Evolutionary conservation across 2,329 filamentous ascomycete genomes (phyloP).

Genomic region (Byssochlamys sp.): DNA sequence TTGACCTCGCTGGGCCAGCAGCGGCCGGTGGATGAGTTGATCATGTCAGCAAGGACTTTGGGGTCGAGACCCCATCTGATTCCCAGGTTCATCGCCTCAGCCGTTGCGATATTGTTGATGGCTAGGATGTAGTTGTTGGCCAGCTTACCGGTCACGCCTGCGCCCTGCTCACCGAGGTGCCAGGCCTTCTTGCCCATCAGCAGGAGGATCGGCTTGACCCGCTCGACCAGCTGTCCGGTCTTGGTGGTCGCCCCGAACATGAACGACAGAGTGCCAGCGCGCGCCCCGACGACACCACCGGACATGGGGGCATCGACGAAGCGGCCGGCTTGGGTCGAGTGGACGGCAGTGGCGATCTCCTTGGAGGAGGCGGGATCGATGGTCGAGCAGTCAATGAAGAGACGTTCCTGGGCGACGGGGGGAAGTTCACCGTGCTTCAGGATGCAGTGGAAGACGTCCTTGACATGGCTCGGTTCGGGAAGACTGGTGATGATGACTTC

Average conservation of each 20-base stretch:
- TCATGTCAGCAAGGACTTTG: slow-evolving; percentile 66
- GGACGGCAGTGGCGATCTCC: slow-evolving; percentile 62
- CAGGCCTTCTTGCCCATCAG: slow-evolving; percentile 80
- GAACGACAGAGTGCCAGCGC: slow-evolving; percentile 80
- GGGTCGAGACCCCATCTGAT: slow-evolving; percentile 54
- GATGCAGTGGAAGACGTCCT: slow-evolving; percentile 69
- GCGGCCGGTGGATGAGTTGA: slow-evolving; percentile 86
- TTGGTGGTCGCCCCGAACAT: slow-evolving; percentile 69
- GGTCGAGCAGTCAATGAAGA: slow-evolving; percentile 94
- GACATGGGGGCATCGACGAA: slow-evolving; percentile 97
- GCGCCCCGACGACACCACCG: slow-evolving; percentile 83
- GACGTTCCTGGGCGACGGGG: slow-evolving; percentile 47
- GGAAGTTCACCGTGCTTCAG: slow-evolving; percentile 49
- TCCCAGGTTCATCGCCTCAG: slow-evolving; percentile 58
- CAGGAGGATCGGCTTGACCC: slow-evolving; percentile 59
- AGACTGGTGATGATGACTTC: slow-evolving; percentile 80
- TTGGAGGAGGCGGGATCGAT: slow-evolving; percentile 83
- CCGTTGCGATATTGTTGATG: slow-evolving; percentile 73
- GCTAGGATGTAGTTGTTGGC: slow-evolving; percentile 96
- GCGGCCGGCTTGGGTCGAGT: slow-evolving; percentile 55
- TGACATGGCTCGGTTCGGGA: slow-evolving; percentile 80
- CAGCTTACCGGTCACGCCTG: slow-evolving; percentile 81
- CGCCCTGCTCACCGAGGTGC: slow-evolving; percentile 74
- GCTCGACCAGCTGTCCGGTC: slow-evolving; percentile 47
- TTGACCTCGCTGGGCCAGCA: slow-evolving; percentile 97